phyloP scores from a whole-genome alignment of 306 rosid genomes.

The Quercus alba region DNA sequence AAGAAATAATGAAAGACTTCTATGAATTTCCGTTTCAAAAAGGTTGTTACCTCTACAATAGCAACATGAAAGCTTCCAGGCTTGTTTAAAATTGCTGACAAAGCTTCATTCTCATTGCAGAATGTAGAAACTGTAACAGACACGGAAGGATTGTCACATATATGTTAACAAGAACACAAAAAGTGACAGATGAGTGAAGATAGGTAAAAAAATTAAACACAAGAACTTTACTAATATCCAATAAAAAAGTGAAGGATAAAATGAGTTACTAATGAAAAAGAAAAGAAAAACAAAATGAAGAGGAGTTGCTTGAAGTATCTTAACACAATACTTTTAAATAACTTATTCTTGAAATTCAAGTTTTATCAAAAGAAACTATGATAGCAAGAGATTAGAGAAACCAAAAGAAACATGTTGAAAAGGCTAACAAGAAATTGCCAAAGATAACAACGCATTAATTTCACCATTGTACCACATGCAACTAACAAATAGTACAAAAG shows the following conservation, averaged over 20 bases:
- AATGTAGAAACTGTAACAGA: conserved; percentile 56
- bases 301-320: conserved; percentile 10
- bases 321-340: neutral
- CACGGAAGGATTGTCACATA: conserved; percentile 18
- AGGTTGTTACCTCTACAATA: conserved; percentile 60
- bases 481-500: conserved; percentile 7
- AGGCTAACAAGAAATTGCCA: conserved; percentile 10
- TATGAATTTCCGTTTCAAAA: neutral
- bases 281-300: neutral
- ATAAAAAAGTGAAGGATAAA: neutral
- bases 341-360: neutral
- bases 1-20: neutral
- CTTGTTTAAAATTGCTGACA: conserved; percentile 54
- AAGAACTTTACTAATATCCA: neutral
- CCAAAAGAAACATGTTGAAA: conserved; percentile 8
- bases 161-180: conserved; percentile 2
- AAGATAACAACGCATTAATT: conserved; percentile 20
- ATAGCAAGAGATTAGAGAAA: conserved; percentile 20
- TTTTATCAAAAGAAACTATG: neutral
- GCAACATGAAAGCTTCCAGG: conserved; percentile 80
- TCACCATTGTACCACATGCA: conserved; percentile 35
- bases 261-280: too few species aligned
- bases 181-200: conserved; percentile 2
- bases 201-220: neutral
- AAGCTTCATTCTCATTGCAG: conserved; percentile 61